A percentile compares a stretch with the other conserved stretches of the same genome.
Evolutionary conservation across 2,329 filamentous ascomycete genomes (phyloP).

Genomic region (Ophiocordyceps camponoti-leonardi): DNA sequence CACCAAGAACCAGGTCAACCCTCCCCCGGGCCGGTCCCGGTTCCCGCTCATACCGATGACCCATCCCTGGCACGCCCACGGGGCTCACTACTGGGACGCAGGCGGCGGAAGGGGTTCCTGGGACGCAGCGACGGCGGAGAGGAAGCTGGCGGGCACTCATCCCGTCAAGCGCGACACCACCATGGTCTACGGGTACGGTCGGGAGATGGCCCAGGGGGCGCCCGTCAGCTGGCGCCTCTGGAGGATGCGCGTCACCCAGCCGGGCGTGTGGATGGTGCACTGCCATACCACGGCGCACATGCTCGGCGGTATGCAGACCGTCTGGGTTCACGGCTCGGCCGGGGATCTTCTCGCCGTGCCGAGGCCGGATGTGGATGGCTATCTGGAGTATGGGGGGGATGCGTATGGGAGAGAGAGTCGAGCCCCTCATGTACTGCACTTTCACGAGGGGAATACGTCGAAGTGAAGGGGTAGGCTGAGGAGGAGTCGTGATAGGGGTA

Average conservation of each 20-base stretch:
- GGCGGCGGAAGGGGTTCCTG: conserved; percentile 4
- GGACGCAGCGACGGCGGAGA: conserved; percentile 1
- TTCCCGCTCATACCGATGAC: neutral
- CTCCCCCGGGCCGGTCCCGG: no score
- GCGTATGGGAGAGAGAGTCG: conserved; percentile 21
- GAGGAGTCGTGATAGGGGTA: no score
- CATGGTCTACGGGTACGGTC: neutral
- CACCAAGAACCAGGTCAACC: neutral
- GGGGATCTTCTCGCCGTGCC: neutral
- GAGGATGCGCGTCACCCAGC: conserved; percentile 26
- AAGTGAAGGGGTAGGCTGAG: no score
- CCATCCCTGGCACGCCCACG: conserved; percentile 7
- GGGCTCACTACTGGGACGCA: conserved; percentile 4
- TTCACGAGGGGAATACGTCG: neutral
- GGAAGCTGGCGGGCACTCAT: conserved; percentile 2
- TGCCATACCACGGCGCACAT: conserved; percentile 42
- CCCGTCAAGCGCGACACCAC: conserved; percentile 28
- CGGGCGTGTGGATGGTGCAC: conserved; percentile 44
- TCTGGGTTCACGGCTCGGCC: neutral
- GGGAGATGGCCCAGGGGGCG: conserved; percentile 9
- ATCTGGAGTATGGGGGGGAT: conserved; percentile 25
- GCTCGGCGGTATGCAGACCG: conserved; percentile 22
- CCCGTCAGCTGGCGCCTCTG: conserved; percentile 42
- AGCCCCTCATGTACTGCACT: neutral
- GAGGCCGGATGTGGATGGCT: conserved; percentile 11